These are phyloP conservation scores for Xylariales sp. DNA, from an alignment of 2,329 filamentous ascomycete species.

Conservation along the genomic window DNA sequence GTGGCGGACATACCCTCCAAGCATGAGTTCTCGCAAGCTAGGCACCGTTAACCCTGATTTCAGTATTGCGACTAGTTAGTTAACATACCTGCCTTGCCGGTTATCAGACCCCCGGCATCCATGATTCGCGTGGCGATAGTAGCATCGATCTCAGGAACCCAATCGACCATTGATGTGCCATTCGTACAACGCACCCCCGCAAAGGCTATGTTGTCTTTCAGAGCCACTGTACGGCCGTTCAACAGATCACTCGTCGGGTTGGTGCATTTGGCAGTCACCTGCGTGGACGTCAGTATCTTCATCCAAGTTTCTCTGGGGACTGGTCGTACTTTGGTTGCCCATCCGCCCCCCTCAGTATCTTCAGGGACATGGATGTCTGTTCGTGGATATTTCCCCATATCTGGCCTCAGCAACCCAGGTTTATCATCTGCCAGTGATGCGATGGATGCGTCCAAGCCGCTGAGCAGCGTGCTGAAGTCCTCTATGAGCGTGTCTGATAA, in stretches of 20 bases:
- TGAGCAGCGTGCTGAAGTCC: slow-evolving; percentile 17
- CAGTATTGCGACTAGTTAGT: neutral
- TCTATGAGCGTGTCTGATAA: slow-evolving; percentile 14
- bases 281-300: too few relatives aligned
- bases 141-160: slow-evolving; percentile 36
- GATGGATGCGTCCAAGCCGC: slow-evolving; percentile 17
- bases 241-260: slow-evolving; percentile 16
- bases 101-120: slow-evolving; percentile 35
- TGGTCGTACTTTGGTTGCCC: neutral
- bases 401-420: slow-evolving; percentile 16
- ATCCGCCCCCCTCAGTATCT: neutral
- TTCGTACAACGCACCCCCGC: slow-evolving; percentile 38
- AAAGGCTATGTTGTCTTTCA: slow-evolving; percentile 45
- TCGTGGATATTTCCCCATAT: slow-evolving; percentile 23
- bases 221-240: slow-evolving; percentile 34
- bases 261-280: neutral
- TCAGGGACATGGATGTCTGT: slow-evolving; percentile 21
- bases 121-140: slow-evolving; percentile 38
- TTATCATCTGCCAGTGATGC: slow-evolving; percentile 18
- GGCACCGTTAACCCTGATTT: neutral
- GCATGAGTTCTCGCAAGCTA: slow-evolving; percentile 41
- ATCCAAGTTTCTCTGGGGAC: too few relatives aligned
- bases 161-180: slow-evolving; percentile 36
- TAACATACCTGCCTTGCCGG: slow-evolving; percentile 29
- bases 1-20: slow-evolving; percentile 36